phyloP scores from a whole-genome alignment of 768 basidiomycete species.

The Phylloporus sp. region DNA sequence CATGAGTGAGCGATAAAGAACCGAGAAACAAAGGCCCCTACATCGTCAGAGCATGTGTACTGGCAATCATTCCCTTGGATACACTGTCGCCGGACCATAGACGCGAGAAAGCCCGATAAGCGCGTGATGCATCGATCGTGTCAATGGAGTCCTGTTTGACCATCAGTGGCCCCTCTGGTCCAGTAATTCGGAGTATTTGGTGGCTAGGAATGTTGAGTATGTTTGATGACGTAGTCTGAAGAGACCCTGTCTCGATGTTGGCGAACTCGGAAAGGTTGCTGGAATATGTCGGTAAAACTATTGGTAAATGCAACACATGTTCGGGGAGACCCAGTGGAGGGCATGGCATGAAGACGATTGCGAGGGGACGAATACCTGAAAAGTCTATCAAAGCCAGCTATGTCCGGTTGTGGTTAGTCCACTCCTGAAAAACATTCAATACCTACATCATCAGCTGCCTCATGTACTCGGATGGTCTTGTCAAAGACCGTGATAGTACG shows the following conservation, averaged over 20 bases:
- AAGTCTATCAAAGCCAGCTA: slow-evolving; percentile 40
- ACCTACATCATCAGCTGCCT: slow-evolving; percentile 28
- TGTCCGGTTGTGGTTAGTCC: slow-evolving; percentile 28
- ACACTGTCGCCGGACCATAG: slow-evolving; percentile 37
- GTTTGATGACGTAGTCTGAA: slow-evolving; percentile 48
- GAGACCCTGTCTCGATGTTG: slow-evolving; percentile 19
- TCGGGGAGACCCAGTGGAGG: slow-evolving; percentile 33
- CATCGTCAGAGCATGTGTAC: slow-evolving; percentile 63
- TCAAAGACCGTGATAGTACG: slow-evolving; percentile 38
- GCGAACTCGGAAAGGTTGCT: slow-evolving; percentile 25
- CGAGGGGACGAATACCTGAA: slow-evolving; percentile 53
- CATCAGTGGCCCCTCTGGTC: slow-evolving; percentile 34
- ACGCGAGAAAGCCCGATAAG: slow-evolving; percentile 44
- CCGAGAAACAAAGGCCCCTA: slow-evolving; percentile 33
- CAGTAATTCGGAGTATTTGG: slow-evolving; percentile 39
- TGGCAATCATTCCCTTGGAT: slow-evolving; percentile 39
- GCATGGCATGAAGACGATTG: slow-evolving; percentile 63
- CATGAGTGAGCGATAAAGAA: slow-evolving; percentile 11
- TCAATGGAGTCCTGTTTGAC: slow-evolving; percentile 47
- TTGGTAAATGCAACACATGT: slow-evolving; percentile 57
- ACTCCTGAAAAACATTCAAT: slow-evolving; percentile 10
- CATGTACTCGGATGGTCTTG: slow-evolving; percentile 24
- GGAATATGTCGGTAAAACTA: slow-evolving; percentile 30
- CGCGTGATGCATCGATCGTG: slow-evolving; percentile 38
- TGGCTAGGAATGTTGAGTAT: slow-evolving; percentile 38